phyloP scores from a whole-genome alignment of 116 monocot genomes.

The Zostera marina region DNA sequence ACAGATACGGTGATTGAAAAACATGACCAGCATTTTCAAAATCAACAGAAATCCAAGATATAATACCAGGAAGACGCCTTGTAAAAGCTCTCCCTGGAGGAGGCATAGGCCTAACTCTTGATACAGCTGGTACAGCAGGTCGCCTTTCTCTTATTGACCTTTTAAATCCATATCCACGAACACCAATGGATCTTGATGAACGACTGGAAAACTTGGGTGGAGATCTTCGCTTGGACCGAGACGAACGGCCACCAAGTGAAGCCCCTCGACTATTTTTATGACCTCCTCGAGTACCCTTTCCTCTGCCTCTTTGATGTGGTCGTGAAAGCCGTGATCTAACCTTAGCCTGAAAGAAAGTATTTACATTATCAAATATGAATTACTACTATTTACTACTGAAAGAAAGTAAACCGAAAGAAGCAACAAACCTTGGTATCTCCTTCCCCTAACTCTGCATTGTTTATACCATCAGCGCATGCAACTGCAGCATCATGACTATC shows the following conservation, averaged over 20 bases:
- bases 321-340: slow-evolving; percentile 81
- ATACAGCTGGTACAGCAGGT: slow-evolving; percentile 21
- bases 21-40: not conserved
- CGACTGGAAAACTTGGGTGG: slow-evolving; percentile 30
- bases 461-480: slow-evolving; percentile 73
- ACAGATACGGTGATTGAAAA: not conserved
- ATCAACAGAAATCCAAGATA: not conserved
- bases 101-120: slow-evolving; percentile 44
- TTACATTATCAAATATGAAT: not conserved
- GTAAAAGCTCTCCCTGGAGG: slow-evolving; percentile 52
- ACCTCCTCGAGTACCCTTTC: slow-evolving; percentile 39
- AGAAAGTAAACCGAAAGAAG: not conserved
- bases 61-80: slow-evolving; percentile 47
- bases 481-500: slow-evolving; percentile 77
- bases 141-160: slow-evolving; percentile 46
- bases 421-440: slow-evolving; percentile 68
- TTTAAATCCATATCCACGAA: slow-evolving; percentile 28
- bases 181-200: slow-evolving; percentile 16
- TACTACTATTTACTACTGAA: not conserved
- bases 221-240: slow-evolving; percentile 21
- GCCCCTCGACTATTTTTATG: slow-evolving; percentile 22
- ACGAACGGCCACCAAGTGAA: slow-evolving; percentile 22
- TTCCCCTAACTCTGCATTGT: slow-evolving; percentile 70
- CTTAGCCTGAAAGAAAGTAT: slow-evolving; percentile 38
- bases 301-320: slow-evolving; percentile 68